Base-by-base conservation (phyloP, 2,329 filamentous ascomycete genomes). In the Aspergillus niger region DNA sequence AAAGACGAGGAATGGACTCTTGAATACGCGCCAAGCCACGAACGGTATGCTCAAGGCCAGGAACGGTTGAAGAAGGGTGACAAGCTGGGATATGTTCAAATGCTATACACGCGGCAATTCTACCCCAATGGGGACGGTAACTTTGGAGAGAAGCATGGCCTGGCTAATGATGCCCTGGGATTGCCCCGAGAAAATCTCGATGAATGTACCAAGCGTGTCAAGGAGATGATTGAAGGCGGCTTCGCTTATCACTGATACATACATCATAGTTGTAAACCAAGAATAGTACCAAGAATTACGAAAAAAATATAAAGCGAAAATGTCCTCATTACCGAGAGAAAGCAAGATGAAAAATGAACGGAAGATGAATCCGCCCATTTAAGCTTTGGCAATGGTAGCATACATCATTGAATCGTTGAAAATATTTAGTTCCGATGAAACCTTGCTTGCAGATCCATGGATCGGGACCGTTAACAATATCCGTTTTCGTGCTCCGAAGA, bases 1-100 rank as follows among this genome's bases (percentile, higher is more conserved):
- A 82, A 76, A 2, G 83, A 87, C 47, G 74, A 70, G 0, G 87
- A 89, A 65, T 91, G 88, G 88, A 79, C 69, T 1, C 81, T 90
- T 59, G 75, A 67, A 2, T 73, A 80, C n/a, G 81, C 86, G 69
- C 64, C 73, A 0, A 72, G 77, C 0, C 57, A 73, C 20, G 72
- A 83, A 66, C 79, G 86, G 4, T 84, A 79, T 63, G 67, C 75
- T 51, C 75, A 80, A 0, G 85, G 79, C 0, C 58, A 77, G 51
- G 77, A 79, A 52, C 70, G 72, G 38, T 44, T 88, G 43, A 66
- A 80, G 62, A 60, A 70, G 28, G 81, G 78, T 36, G 77, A 79
- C 17, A 61, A 24, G 8, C 64, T 61, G 2, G 86, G 79, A 0
- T 85, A 81, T 61, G 72, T 67, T 2, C 77, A 78, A 64, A 61